Conservation (phyloP, 1,284 basidiomycete genomes). For the Leccinum subrobustum region DNA sequence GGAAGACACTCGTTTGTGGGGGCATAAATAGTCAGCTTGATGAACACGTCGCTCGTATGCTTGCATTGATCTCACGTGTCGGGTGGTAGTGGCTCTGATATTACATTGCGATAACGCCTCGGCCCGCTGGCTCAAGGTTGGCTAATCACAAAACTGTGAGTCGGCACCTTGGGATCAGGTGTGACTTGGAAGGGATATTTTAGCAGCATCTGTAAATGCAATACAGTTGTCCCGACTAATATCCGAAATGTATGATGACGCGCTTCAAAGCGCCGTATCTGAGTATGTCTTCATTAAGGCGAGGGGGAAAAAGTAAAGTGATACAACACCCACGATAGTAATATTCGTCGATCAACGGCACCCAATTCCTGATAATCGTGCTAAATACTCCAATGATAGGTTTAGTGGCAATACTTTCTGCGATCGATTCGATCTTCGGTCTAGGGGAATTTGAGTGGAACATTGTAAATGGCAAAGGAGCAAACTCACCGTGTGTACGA, state of each 20-base stretch:
- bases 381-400: slow-evolving; percentile 78
- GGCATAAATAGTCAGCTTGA: background rate
- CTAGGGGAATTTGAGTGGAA: slow-evolving; percentile 38
- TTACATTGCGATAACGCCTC: background rate
- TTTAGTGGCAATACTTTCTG: slow-evolving; percentile 54
- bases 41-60: background rate
- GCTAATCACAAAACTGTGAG: background rate
- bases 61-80: background rate
- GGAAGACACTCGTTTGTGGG: background rate
- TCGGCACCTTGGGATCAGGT: background rate
- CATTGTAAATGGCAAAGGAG: background rate
- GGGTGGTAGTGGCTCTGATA: background rate
- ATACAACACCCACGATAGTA: slow-evolving; percentile 78
- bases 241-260: background rate
- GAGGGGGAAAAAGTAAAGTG: background rate
- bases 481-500: slow-evolving; percentile 70
- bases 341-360: slow-evolving; percentile 92
- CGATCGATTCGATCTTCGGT: slow-evolving; percentile 72
- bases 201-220: background rate
- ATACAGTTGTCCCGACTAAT: slow-evolving; percentile 1
- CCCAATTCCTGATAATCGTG: slow-evolving; percentile 83
- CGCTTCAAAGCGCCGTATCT: slow-evolving; percentile 54
- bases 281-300: slow-evolving; percentile 7
- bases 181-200: background rate
- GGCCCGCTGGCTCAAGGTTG: background rate